A percentile compares a stretch with the other conserved stretches of the same genome.
Evolutionary conservation across 805 yeast genomes (phyloP).

Genomic region (Wickerhamia fluorescens): DNA sequence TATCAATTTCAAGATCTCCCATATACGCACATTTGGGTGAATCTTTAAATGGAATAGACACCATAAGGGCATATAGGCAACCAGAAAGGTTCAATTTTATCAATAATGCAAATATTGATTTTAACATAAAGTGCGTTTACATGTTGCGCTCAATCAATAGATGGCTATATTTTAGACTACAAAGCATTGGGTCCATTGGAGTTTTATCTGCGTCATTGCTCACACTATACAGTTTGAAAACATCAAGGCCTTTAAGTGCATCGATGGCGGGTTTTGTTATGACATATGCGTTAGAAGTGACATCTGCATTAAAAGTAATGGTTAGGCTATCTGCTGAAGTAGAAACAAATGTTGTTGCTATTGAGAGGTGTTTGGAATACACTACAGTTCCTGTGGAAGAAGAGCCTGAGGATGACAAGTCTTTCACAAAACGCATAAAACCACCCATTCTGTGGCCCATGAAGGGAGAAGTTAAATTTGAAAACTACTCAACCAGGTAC

Average conservation of each 20-base stretch:
- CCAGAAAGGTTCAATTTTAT: constrained; percentile 15
- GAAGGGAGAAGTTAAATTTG: constrained; percentile 60
- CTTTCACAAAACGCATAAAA: constrained; percentile 74
- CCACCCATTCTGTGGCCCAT: constrained; percentile 65
- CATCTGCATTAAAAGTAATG: constrained; percentile 45
- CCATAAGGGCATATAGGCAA: constrained; percentile 20
- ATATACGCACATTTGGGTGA: constrained; percentile 23
- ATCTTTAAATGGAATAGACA: constrained; percentile 21
- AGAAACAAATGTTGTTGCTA: constrained; percentile 60
- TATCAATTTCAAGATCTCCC: constrained; percentile 18
- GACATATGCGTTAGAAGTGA: constrained; percentile 56
- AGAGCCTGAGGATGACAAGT: constrained; percentile 31
- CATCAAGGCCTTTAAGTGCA: constrained; percentile 40
- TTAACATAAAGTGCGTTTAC: constrained; percentile 12
- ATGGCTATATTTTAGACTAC: constrained; percentile 21
- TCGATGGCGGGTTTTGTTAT: constrained; percentile 61
- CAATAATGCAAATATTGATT: constrained; percentile 16
- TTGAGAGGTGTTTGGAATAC: constrained; percentile 63
- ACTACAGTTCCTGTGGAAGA: constrained; percentile 39
- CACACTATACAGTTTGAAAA: constrained; percentile 33
- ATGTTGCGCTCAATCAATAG: constrained; percentile 16
- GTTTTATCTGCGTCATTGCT: constrained; percentile 27
- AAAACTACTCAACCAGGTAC: constrained; percentile 15
- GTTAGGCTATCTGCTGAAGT: constrained; percentile 59
- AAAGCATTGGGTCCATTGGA: constrained; percentile 16